These are phyloP conservation scores for Nakazawaea sp. DNA, from an alignment of 805 yeast genomes.

Conservation along the genomic window DNA sequence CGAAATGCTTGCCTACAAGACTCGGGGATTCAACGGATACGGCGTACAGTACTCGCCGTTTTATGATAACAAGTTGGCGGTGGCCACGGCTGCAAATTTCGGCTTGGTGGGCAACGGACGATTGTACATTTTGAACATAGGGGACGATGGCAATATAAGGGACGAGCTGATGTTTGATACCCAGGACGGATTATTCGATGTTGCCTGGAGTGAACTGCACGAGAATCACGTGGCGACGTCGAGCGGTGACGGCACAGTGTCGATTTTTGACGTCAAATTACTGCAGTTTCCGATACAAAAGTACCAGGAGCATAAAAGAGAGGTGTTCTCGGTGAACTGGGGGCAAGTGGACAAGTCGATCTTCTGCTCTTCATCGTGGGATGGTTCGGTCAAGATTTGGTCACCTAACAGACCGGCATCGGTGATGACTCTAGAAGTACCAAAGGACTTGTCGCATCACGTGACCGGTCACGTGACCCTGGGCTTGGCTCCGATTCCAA, in stretches of 20 bases:
- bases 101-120: conserved; percentile 95
- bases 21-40: conserved; percentile 81
- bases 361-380: conserved; percentile 87
- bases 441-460: conserved; percentile 6
- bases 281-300: conserved; percentile 65
- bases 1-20: conserved; percentile 63
- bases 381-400: conserved; percentile 82
- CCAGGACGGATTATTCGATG: conserved; percentile 86
- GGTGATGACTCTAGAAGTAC: conserved; percentile 44
- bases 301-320: conserved; percentile 63
- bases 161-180: conserved; percentile 67
- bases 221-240: conserved; percentile 82
- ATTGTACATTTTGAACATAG: conserved; percentile 62
- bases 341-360: conserved; percentile 36
- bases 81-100: conserved; percentile 86
- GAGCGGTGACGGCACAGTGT: conserved; percentile 85
- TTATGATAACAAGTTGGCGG: conserved; percentile 83
- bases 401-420: conserved; percentile 52
- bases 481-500: conserved; percentile 10
- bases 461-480: not conserved
- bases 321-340: conserved; percentile 31
- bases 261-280: conserved; percentile 70
- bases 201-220: conserved; percentile 86
- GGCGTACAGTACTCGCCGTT: conserved; percentile 87
- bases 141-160: conserved; percentile 53